phyloP scores from a whole-genome alignment of 371 early-diverging fungal species.

The Syncephalastrum sp. region DNA sequence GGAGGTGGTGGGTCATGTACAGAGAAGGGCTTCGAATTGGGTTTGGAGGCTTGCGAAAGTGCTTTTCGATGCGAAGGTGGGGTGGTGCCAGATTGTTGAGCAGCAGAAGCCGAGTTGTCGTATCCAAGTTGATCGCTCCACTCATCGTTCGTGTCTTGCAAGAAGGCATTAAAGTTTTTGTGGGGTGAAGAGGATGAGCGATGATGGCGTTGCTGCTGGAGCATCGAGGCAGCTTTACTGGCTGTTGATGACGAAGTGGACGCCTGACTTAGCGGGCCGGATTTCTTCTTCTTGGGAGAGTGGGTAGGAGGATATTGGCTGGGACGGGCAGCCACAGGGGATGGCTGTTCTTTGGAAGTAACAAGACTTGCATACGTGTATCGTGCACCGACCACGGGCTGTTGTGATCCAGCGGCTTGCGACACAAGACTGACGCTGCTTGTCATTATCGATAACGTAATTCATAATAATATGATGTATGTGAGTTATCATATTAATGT shows the following conservation, averaged over 20 bases:
- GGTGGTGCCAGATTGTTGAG: background rate
- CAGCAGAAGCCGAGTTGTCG: conserved; percentile 1
- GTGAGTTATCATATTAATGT: conserved; percentile 1
- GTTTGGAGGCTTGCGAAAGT: no score
- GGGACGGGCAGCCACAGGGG: background rate
- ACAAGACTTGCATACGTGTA: conserved; percentile 45
- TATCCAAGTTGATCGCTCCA: conserved; percentile 48
- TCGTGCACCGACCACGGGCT: conserved; percentile 39
- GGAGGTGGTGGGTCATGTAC: no score
- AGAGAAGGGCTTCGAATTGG: no score
- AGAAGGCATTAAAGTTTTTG: conserved; percentile 47
- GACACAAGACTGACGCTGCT: conserved; percentile 35
- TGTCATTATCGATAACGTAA: conserved; percentile 4
- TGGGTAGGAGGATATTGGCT: background rate
- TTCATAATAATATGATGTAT: background rate
- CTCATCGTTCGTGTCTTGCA: conserved; percentile 53
- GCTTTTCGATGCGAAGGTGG: conserved; percentile 1
- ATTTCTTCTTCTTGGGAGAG: conserved; percentile 8
- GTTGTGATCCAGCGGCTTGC: conserved; percentile 13
- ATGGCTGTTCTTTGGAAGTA: conserved; percentile 13
- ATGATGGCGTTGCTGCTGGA: conserved; percentile 16
- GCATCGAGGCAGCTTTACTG: conserved; percentile 2
- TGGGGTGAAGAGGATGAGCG: conserved; percentile 33
- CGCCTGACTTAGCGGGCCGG: conserved; percentile 13
- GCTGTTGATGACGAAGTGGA: conserved; percentile 8